A percentile compares a stretch with the other conserved stretches of the same genome.
phyloP scores from a whole-genome alignment of 257 asterid genomes.

The Scutellaria baicalensis region DNA sequence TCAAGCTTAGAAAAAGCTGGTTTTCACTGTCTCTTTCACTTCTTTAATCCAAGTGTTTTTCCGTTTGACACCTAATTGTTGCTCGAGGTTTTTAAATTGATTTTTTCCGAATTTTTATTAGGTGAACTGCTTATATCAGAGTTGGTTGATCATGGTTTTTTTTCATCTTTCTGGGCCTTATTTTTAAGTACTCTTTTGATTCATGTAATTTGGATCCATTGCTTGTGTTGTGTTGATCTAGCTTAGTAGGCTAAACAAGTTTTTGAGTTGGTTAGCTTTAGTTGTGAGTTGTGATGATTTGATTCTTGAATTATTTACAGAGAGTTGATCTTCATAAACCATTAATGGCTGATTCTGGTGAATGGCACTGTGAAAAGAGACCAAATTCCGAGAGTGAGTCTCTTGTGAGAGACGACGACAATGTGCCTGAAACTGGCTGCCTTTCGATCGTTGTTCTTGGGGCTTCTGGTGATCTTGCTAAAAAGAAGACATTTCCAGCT shows the following conservation, averaged over 20 bases:
- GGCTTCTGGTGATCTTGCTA: slow-evolving; percentile 99
- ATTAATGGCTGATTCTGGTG: not conserved
- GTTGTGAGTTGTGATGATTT: too few species aligned
- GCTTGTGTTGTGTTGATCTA: not conserved
- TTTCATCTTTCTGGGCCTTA: not conserved
- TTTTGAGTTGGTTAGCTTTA: too few species aligned
- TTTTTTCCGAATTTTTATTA: not conserved
- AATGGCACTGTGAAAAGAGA: slow-evolving; percentile 68
- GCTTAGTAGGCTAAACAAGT: too few species aligned
- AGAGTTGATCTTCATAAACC: too few species aligned
- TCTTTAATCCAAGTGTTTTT: not conserved
- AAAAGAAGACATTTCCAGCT: slow-evolving; percentile 98
- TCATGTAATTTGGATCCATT: not conserved
- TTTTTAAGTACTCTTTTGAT: not conserved
- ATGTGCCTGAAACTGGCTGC: slow-evolving; percentile 57
- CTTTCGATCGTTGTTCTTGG: slow-evolving; percentile 91
- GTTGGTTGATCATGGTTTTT: slow-evolving; percentile 10
- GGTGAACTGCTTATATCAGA: slow-evolving; percentile 8
- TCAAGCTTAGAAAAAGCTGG: not conserved
- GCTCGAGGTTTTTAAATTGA: not conserved
- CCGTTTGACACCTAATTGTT: slow-evolving; percentile 2
- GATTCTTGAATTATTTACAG: too few species aligned
- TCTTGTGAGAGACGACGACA: slow-evolving; percentile 36
- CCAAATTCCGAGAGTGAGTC: slow-evolving; percentile 43
- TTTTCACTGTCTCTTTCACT: not conserved